Evolutionary conservation across 768 basidiomycete species (phyloP), one percentile per base, ranked within the genome.

Genomic region (Kwoniella heveanensis): DNA sequence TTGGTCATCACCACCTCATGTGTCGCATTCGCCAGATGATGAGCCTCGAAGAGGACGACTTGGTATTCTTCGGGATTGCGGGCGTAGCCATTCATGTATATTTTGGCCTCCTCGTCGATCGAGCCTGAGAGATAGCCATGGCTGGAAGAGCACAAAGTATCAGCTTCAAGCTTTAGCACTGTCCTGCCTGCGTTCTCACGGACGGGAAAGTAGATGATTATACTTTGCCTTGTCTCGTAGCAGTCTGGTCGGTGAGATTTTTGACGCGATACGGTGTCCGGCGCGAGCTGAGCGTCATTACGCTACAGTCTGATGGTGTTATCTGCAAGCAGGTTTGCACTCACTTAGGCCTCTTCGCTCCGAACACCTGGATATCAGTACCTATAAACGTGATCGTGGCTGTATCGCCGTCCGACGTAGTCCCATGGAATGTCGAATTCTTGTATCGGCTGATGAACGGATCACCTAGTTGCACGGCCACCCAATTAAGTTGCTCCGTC

Each of bases 1-100:
- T 57, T 57, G 24, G 56, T 57, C 56, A 57, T 57, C 6, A 57
- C n/a, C 7, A 57, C 56, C 39, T 44, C 47, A 47, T 57, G 56
- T 13, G 56, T 57, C 46, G 29, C 47, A 22, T 57, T 57, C 26
- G 47, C 56, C 15, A 57, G n/a, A 0, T 22, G 19, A 30, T 57
- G 39, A 27, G 44, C 56, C 13, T 57, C 44, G 27, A 57, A 57
- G 9, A 57, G 24, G 36, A 57, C 26, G 30, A 47, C 24, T 30
- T 57, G 56, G 24, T 57, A 57, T 32, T 47, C n/a, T 30, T 57
- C 56, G 8, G 56, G 56, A 22, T 57, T 46, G 19, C 36, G 24
- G 10, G 56, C 56, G 26, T 44, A 47, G 21, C 56, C 56, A 22
- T 57, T 57, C 26, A 48, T 24, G 47, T 57, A 57, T 57, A 47